A percentile compares a stretch with the other conserved stretches of the same genome.
These are phyloP conservation scores for Noccaea bulbosa DNA, from an alignment of 345 rosid species.

Conservation along the genomic window DNA sequence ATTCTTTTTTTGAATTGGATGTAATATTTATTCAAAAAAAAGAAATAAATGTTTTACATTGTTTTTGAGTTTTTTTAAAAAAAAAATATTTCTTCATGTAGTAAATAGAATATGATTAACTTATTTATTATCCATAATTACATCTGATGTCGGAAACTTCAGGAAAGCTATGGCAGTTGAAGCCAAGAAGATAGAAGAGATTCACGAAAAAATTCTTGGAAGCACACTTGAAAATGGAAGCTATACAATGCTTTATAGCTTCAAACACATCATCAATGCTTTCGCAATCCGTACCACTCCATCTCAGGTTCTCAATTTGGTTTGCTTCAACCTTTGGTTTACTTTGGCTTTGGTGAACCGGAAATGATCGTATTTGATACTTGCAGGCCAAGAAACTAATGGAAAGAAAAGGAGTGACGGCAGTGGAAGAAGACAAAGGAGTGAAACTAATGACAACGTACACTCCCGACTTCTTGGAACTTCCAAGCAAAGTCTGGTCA, in stretches of 20 bases:
- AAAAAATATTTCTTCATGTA: not conserved
- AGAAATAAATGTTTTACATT: no score
- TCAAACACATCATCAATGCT: constrained; percentile 76
- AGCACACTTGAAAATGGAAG: constrained; percentile 60
- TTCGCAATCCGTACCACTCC: constrained; percentile 70
- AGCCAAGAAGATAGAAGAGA: constrained; percentile 59
- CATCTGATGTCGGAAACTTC: constrained; percentile 7
- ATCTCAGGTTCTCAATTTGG: constrained; percentile 58
- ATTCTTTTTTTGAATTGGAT: no score
- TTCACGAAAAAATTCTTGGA: constrained; percentile 65
- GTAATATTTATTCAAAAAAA: no score
- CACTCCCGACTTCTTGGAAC: constrained; percentile 70
- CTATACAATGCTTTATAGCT: constrained; percentile 83
- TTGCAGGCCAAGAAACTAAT: constrained; percentile 67
- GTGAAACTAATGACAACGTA: constrained; percentile 84
- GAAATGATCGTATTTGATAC: not conserved
- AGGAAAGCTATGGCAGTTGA: constrained; percentile 51
- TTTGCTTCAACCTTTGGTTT: not conserved
- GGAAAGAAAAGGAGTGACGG: constrained; percentile 54
- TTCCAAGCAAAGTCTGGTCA: constrained; percentile 59
- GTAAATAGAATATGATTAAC: not conserved
- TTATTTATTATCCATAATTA: not conserved
- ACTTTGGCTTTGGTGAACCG: constrained; percentile 21
- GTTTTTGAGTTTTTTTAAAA: no score
- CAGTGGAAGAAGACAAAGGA: constrained; percentile 84